Evolutionary conservation across 306 rosid genomes (phyloP).

Genomic region (Citrullus mucosospermus): DNA sequence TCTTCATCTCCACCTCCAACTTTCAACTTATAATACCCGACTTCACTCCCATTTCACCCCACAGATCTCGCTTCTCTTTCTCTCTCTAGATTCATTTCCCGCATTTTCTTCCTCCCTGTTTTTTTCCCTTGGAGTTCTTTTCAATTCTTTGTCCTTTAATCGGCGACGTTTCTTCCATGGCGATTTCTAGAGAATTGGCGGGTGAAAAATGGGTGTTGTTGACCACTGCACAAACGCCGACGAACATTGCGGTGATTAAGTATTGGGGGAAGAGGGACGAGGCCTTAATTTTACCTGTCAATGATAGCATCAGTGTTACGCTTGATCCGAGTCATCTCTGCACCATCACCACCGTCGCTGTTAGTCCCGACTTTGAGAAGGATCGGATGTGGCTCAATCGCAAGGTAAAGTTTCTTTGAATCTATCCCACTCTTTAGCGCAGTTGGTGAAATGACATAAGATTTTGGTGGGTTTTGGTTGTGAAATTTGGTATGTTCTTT

Average conservation of each 20-base stretch:
- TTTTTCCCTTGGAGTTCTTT: neutral
- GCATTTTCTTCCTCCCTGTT: neutral
- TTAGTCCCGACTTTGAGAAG: conserved; percentile 58
- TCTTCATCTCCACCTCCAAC: neutral
- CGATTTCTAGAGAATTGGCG: conserved; percentile 23
- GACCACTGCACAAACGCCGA: conserved; percentile 92
- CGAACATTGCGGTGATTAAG: conserved; percentile 93
- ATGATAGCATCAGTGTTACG: conserved; percentile 91
- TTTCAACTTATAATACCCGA: neutral
- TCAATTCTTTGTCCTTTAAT: neutral
- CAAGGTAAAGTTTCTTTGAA: conserved; percentile 28
- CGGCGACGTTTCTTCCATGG: neutral
- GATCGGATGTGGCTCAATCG: conserved; percentile 98
- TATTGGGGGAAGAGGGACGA: conserved; percentile 98
- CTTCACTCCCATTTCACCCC: neutral
- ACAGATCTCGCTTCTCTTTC: conserved; percentile 3
- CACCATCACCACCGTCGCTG: conserved; percentile 92
- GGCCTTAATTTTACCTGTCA: conserved; percentile 68
- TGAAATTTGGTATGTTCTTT: neutral
- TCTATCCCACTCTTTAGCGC: neutral
- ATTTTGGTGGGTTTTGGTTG: neutral
- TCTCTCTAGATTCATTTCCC: conserved; percentile 12
- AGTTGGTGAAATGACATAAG: neutral
- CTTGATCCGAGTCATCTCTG: conserved; percentile 90
- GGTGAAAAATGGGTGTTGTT: conserved; percentile 56